Evolutionary conservation across 768 basidiomycete genomes (phyloP), one percentile per base, ranked within the genome.

Genomic region (Candolleomyces eurysporus): DNA sequence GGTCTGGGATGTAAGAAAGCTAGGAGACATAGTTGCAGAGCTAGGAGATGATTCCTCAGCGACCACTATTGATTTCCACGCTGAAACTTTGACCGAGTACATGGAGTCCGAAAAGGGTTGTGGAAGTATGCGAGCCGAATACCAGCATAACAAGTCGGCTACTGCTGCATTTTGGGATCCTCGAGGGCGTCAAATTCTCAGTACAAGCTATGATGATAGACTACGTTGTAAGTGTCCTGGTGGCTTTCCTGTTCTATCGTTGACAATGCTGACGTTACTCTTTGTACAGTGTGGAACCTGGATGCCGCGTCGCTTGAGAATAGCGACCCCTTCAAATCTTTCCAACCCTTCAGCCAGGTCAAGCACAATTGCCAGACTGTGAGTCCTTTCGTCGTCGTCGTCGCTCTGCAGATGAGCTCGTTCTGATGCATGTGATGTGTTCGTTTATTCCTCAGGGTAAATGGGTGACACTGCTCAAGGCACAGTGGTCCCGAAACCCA

Each of bases 91-190:
- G 14, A 73, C 80, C 13, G 71, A 82, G 21, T 87, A 83, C 55
- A 65, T 81, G 4, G 72, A 78, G 5, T 82, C 88, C 8, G 79
- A 79, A 63, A 71, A 73, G 36, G 90, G 88, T 8, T 76, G 78
- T 49, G 80, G 84, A 0, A 73, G 76, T 19, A 72, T 92, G 31
- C 85, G 89, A 5, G 88, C 79, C 3, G 85, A 88, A 66, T 89
- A 83, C 79, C 71, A 70, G 14, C 92, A 94, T 67, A 81, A 84
- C 60, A 90, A 91, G 70, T 89, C 90, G 16, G 90, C 86, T 49
- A 93, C 88, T 63, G 87, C 92, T 16, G 92, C 90, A 0, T 93
- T 89, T 66, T 94, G 92, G 92, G 91, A 94, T 71, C 84, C 91
- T 3, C 78, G 87, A 60, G 92, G 92, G 3, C 82, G 89, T 30